Conservation (phyloP, 2,329 filamentous ascomycete species). For the Cercospora janseana region DNA sequence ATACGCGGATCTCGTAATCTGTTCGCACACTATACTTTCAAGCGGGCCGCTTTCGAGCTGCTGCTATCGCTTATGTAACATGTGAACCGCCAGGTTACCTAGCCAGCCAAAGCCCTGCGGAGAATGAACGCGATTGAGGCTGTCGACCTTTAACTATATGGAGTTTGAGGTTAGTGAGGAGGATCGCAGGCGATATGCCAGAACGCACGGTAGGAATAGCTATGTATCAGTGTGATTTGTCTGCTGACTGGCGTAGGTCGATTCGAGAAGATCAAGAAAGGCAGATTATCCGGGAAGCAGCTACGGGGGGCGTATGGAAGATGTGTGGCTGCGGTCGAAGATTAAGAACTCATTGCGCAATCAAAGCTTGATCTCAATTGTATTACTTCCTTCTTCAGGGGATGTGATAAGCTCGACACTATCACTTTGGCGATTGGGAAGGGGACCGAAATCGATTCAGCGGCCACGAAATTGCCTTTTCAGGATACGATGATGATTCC, state of each 20-base stretch:
- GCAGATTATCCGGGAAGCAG: background rate
- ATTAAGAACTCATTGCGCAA: background rate
- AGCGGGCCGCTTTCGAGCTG: background rate
- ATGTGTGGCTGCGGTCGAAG: background rate
- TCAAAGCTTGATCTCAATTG: background rate
- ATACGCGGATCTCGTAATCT: background rate
- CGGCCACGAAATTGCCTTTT: background rate
- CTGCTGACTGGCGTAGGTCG: too few species aligned
- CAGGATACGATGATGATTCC: slow-evolving; percentile 1
- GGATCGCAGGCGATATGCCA: too few species aligned
- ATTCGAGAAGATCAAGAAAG: too few species aligned
- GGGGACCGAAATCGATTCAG: background rate
- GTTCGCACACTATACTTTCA: background rate
- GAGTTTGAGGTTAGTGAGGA: too few species aligned
- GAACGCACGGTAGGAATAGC: too few species aligned
- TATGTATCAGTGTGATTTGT: too few species aligned
- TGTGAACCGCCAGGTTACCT: too few species aligned
- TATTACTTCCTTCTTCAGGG: background rate
- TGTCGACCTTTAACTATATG: too few species aligned
- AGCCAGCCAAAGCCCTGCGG: too few species aligned
- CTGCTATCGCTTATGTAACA: too few species aligned
- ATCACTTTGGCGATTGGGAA: background rate
- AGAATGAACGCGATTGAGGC: too few species aligned
- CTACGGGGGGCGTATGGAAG: background rate
- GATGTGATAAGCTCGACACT: background rate